Base-by-base conservation (phyloP, 148 eudicot species). In the Rhododendron griersonianum region DNA sequence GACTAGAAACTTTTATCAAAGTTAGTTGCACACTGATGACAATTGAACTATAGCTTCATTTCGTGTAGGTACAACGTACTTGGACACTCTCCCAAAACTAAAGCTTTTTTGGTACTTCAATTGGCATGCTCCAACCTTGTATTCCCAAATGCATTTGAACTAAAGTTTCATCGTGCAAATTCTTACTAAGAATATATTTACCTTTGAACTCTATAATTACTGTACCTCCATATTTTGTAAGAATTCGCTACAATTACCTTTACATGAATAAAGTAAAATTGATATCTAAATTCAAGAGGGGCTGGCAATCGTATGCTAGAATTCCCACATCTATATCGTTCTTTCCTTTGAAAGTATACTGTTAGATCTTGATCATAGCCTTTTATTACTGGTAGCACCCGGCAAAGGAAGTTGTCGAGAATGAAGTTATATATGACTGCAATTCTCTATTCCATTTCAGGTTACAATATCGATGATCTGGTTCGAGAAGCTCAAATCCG, bases 401-500 rank as follows among this genome's bases (percentile, higher is more conserved):
- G 25, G 57, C 18, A 18, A 45, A 48, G 65, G 80, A 28, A 73
- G 78, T 9, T 84, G 6, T 35, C 8, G 78, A 65, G 8, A 9
- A 2, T 21, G n/a, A n/a, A 65, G 13, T 7, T 57, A 10, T 78
- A 73, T 73, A 15, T 3, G 14, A 37, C 47, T 33, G 65, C 41
- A 78, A n/a, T 65, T 44, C 50, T 16, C 28, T 4, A 28, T 71
- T 5, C 78, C 23, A 47, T 89, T 88, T 88, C 92, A 97, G 99
- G 93, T 73, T 93, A 89, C 84, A 92, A 90, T 84, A 88, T 95
- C n/a, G 85, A 86, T 78, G 91, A 94, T 83, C 90, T 97, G 57
- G 85, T 92, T 85, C 90, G 78, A 85, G 98, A 94, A 88, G 99
- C 99, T 79, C 94, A 91, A 89, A 83, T 57, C 59, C 94, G 98